These are phyloP conservation scores for Conringia planisiliqua DNA, from an alignment of 345 rosid species.

Conservation along the genomic window DNA sequence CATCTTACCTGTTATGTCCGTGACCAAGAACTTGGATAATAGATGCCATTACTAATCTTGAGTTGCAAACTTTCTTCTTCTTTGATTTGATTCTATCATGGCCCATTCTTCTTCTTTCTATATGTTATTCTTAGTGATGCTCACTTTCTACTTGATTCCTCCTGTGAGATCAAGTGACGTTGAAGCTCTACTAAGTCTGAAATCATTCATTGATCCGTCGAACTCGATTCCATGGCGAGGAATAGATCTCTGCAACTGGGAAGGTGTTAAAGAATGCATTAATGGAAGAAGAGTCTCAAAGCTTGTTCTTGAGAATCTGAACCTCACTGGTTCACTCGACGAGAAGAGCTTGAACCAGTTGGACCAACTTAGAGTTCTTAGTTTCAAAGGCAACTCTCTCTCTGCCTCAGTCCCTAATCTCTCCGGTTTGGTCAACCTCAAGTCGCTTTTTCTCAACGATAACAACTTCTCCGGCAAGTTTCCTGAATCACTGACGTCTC, in stretches of 20 bases:
- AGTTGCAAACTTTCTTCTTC: background rate
- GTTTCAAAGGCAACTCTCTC: conserved; percentile 79
- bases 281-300: conserved; percentile 72
- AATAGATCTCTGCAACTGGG: conserved; percentile 63
- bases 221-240: conserved; percentile 61
- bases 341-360: conserved; percentile 49
- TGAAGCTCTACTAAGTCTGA: conserved; percentile 61
- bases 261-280: conserved; percentile 67
- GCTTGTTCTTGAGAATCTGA: conserved; percentile 68
- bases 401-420: conserved; percentile 68
- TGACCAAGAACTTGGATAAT: conserved; percentile 14
- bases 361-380: conserved; percentile 86
- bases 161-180: conserved; percentile 54
- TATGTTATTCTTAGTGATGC: background rate
- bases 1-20: conserved; percentile 25
- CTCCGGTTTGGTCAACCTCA: conserved; percentile 70
- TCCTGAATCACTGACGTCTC: conserved; percentile 56
- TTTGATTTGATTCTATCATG: conserved; percentile 9
- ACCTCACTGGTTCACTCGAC: conserved; percentile 63
- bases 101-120: background rate
- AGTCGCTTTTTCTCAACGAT: conserved; percentile 59
- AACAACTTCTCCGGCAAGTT: conserved; percentile 77
- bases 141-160: conserved; percentile 30
- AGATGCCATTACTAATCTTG: background rate
- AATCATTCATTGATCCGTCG: conserved; percentile 64